A percentile compares a stretch with the other conserved stretches of the same genome.
Evolutionary conservation across 2,329 filamentous ascomycete species (phyloP).

Genomic region (Curvularia sp.): DNA sequence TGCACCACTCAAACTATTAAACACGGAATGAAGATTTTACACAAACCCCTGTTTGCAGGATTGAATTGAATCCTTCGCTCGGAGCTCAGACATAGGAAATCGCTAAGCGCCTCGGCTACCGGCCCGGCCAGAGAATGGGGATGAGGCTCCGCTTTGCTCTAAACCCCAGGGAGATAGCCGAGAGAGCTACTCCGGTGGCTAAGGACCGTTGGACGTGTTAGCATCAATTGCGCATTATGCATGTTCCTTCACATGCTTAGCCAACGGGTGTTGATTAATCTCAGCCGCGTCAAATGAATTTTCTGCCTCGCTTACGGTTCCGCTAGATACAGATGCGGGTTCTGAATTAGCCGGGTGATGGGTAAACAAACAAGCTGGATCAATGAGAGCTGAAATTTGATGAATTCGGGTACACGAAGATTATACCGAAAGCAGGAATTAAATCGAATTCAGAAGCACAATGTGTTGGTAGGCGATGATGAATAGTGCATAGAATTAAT

Average conservation of each 20-base stretch:
- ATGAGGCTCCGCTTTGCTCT: not conserved
- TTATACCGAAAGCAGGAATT: not conserved
- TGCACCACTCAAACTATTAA: not conserved
- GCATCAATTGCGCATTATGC: not conserved
- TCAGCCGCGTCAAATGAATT: not conserved
- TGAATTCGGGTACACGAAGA: no score
- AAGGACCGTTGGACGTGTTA: not conserved
- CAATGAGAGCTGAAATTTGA: not conserved
- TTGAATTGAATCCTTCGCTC: not conserved
- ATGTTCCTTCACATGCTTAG: not conserved
- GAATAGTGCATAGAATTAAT: not conserved
- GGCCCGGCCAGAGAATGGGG: not conserved
- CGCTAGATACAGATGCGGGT: not conserved
- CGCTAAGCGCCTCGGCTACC: not conserved
- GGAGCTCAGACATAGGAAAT: not conserved
- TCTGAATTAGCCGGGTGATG: not conserved
- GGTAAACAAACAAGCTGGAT: not conserved
- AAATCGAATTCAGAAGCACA: no score
- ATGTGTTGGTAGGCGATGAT: not conserved
- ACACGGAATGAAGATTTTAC: not conserved
- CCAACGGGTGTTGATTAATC: not conserved
- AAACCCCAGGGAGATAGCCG: not conserved
- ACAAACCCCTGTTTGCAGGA: not conserved
- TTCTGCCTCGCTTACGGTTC: not conserved
- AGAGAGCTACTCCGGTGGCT: not conserved